Base-by-base conservation (phyloP, 1,284 basidiomycete genomes). In the Clitocybe nebularis region DNA sequence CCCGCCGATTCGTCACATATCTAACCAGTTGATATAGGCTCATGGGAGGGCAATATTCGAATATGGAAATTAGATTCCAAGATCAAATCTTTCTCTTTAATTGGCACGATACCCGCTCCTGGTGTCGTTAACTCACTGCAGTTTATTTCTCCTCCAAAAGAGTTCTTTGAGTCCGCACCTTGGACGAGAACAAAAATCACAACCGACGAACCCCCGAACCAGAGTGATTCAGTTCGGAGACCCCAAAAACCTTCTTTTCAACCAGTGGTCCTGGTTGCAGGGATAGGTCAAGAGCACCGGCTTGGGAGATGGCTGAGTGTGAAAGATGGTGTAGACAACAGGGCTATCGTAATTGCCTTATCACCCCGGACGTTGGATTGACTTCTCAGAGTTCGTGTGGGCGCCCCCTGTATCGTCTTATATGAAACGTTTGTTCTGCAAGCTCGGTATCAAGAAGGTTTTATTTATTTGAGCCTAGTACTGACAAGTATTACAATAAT, bases 71-170 rank as follows among this genome's bases (percentile, higher is more conserved):
- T 99, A 23, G 83, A 92, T 47, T 53, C 75, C 1, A 82, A 79
- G 45, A 66, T 94, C 9, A 85, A 81, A 57, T 83, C 84, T 0
- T 96, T 98, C 63, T 64, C 74, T 5, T 74, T 76, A 1, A 58
- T 87, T 13, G 81, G 78, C 4, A 75, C 71, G 1, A 63, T 96
- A 11, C 64, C 79, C 0, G 82, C 77, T 0, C 71, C 71, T 0
- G 96, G 95, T 0, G 81, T 96, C 39, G 71, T 98, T 56, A 99
- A 99, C 66, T 90, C 89, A 5, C 67, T 99, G 0, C 92, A 96
- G 59, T 63, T 98, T 35, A 51, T 94, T 24, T 65, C 77, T 1
- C 73, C 84, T 3, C 77, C 84, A 3, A 69, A 70, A 46, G 69
- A 70, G 7, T 75, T 78, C 43, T 54, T 72, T 17, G 60, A 67